Conservation (phyloP, 345 rosid species). For the Acer saccharum region DNA sequence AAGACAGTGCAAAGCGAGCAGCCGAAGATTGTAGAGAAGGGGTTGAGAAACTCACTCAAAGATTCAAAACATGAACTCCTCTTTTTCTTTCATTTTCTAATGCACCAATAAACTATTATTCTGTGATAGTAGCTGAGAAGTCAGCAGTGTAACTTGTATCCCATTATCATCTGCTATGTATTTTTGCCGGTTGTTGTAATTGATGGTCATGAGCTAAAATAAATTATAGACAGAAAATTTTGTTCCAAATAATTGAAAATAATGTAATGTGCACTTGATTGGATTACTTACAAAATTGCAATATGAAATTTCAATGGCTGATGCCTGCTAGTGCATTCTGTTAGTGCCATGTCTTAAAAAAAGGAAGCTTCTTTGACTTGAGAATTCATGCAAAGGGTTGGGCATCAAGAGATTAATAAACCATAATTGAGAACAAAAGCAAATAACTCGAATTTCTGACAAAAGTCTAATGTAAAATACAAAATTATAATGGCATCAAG, state of each 20-base stretch:
- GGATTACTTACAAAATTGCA: too few species aligned
- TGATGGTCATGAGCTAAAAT: neutral
- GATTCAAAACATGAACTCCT: constrained; percentile 44
- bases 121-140: constrained; percentile 10
- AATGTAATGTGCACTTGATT: neutral
- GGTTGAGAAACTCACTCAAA: constrained; percentile 69
- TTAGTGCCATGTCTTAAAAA: neutral
- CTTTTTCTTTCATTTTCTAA: neutral
- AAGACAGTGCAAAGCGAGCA: constrained; percentile 59
- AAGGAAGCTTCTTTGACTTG: neutral
- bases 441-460: neutral
- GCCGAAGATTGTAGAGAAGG: constrained; percentile 66
- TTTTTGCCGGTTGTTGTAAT: neutral
- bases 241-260: neutral
- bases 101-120: constrained; percentile 22
- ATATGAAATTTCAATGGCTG: neutral
- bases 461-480: neutral
- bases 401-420: neutral
- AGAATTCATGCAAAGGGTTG: neutral
- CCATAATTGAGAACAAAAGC: neutral
- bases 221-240: neutral
- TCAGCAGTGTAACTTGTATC: neutral
- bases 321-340: neutral
- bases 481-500: constrained; percentile 1
- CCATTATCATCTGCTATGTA: neutral